Evolutionary conservation across 768 basidiomycete genomes (phyloP).

Genomic region (Paxillus involutus): DNA sequence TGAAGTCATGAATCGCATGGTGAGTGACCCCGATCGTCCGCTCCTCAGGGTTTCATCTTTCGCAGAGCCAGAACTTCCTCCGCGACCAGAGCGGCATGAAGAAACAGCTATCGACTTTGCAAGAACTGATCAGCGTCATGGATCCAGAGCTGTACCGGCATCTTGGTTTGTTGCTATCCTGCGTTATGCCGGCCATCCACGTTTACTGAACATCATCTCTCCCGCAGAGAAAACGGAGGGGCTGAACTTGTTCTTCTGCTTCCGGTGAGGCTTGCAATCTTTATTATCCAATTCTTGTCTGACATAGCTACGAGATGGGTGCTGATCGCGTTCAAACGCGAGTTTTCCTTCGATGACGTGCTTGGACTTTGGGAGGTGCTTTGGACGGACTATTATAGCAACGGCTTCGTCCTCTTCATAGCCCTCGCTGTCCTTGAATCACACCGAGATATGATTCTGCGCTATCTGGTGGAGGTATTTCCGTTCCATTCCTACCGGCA

Average conservation of each 20-base stretch:
- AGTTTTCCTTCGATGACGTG: constrained; percentile 92
- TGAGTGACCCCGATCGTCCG: constrained; percentile 34
- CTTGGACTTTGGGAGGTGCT: constrained; percentile 90
- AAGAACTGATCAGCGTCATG: constrained; percentile 90
- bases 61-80: constrained; percentile 90
- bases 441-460: constrained; percentile 91
- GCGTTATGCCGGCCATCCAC: neutral
- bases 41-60: constrained; percentile 3
- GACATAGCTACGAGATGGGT: constrained; percentile 61
- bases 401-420: constrained; percentile 87
- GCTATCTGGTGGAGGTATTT: constrained; percentile 90
- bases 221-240: constrained; percentile 80
- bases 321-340: constrained; percentile 92
- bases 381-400: constrained; percentile 91
- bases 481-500: neutral
- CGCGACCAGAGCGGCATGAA: constrained; percentile 99
- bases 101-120: constrained; percentile 84
- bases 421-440: constrained; percentile 93
- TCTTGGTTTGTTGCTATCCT: constrained; percentile 50
- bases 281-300: neutral
- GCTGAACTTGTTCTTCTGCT: constrained; percentile 96
- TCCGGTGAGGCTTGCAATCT: constrained; percentile 60
- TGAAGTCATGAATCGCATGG: constrained; percentile 94
- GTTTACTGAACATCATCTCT: neutral
- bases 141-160: constrained; percentile 95